Percentiles rank a stretch among this genome's conserved stretches.
phyloP scores from a whole-genome alignment of 495 filamentous ascomycete species.

The Aspergillus diversus region DNA sequence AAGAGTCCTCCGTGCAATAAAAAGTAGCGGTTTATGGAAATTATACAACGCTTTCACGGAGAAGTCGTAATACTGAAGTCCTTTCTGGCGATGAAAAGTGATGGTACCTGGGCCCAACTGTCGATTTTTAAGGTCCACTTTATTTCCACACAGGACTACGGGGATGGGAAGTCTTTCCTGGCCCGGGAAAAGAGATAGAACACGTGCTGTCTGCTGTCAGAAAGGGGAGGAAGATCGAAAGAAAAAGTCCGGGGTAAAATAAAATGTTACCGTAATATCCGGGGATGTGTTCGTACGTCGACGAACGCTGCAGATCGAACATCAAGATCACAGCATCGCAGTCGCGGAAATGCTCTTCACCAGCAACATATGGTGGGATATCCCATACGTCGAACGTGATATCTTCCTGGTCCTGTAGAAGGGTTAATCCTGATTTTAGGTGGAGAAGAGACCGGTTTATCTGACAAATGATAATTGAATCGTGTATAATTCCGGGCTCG shows the following conservation, averaged over 20 bases:
- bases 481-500: background rate
- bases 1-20: background rate
- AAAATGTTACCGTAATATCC: background rate
- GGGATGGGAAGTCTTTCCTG: background rate
- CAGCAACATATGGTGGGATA: background rate
- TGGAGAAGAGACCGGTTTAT: background rate
- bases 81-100: slow-evolving; percentile 1
- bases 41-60: slow-evolving; percentile 2
- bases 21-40: slow-evolving; percentile 5
- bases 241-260: background rate
- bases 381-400: background rate
- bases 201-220: background rate
- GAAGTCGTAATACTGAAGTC: slow-evolving; percentile 4
- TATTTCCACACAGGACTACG: slow-evolving; percentile 1
- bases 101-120: background rate
- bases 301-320: background rate
- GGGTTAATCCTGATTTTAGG: background rate
- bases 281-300: background rate
- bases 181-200: background rate
- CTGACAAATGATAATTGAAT: background rate
- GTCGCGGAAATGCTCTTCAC: background rate
- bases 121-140: background rate
- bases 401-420: no score
- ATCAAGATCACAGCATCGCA: background rate
- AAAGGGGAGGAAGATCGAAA: background rate